A percentile compares a stretch with the other conserved stretches of the same genome.
phyloP scores from a whole-genome alignment of 2,329 filamentous ascomycete species.

The Talaromyces sp. region DNA sequence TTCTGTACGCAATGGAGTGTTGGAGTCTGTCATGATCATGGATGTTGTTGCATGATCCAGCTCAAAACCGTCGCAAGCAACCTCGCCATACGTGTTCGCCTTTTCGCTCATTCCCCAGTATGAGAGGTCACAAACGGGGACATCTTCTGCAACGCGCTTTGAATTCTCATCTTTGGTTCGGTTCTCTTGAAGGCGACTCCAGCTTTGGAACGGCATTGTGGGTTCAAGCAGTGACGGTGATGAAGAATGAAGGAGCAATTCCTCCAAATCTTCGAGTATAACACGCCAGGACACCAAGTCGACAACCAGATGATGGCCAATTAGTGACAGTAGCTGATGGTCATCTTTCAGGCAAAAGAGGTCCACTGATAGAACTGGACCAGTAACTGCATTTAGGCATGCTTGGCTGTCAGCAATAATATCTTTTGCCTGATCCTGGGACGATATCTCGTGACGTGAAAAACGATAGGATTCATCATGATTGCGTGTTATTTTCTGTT shows the following conservation, averaged over 20 bases:
- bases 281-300: slow-evolving; percentile 39
- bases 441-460: slow-evolving; percentile 16
- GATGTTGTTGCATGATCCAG: slow-evolving; percentile 23
- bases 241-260: slow-evolving; percentile 26
- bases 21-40: slow-evolving; percentile 26
- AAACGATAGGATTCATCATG: slow-evolving; percentile 25
- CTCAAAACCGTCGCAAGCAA: slow-evolving; percentile 29
- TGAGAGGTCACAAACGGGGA: slow-evolving; percentile 26
- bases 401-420: slow-evolving; percentile 26
- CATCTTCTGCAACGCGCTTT: background rate
- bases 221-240: slow-evolving; percentile 16
- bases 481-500: slow-evolving; percentile 26
- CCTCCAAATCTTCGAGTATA: slow-evolving; percentile 35
- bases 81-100: slow-evolving; percentile 31
- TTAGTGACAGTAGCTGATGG: slow-evolving; percentile 27
- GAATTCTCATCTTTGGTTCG: slow-evolving; percentile 14
- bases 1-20: slow-evolving; percentile 29
- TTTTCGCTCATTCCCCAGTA: slow-evolving; percentile 30
- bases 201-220: slow-evolving; percentile 34
- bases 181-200: slow-evolving; percentile 29
- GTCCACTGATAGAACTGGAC: slow-evolving; percentile 39
- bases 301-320: slow-evolving; percentile 34
- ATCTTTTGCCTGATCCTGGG: slow-evolving; percentile 18
- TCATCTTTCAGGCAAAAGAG: slow-evolving; percentile 32
- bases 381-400: slow-evolving; percentile 30